phyloP scores from a whole-genome alignment of 2,329 filamentous ascomycete species.

The Drechslerella stenobrocha region DNA sequence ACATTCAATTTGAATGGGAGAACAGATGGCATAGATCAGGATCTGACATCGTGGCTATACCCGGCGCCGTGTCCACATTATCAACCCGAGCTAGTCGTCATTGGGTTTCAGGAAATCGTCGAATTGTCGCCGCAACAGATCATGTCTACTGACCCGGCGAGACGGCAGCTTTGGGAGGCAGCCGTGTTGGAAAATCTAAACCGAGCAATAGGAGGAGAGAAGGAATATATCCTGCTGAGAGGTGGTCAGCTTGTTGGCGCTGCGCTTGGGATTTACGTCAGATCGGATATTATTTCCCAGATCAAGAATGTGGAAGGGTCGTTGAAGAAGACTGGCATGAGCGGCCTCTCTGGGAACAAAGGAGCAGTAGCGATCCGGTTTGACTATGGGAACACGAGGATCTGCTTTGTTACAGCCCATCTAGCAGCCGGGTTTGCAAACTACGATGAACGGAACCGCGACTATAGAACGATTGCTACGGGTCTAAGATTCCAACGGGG shows the following conservation, averaged over 20 bases:
- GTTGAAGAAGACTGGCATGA: constrained; percentile 93
- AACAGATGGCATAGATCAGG: constrained; percentile 73
- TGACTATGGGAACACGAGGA: constrained; percentile 86
- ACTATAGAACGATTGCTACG: constrained; percentile 85
- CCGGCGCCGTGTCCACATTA: constrained; percentile 65
- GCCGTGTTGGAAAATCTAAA: constrained; percentile 80
- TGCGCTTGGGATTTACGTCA: constrained; percentile 88
- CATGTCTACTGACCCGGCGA: constrained; percentile 92
- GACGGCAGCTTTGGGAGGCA: constrained; percentile 82
- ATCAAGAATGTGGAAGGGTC: constrained; percentile 98
- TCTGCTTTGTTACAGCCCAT: constrained; percentile 96
- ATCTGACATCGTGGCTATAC: constrained; percentile 84
- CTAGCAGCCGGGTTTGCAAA: constrained; percentile 94
- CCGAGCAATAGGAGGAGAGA: constrained; percentile 63
- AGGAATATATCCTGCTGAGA: constrained; percentile 84
- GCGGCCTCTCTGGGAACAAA: constrained; percentile 97
- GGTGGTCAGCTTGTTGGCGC: constrained; percentile 94
- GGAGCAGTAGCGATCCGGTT: constrained; percentile 94
- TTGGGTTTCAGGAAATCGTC: constrained; percentile 98
- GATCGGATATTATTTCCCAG: constrained; percentile 71
- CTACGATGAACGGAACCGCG: constrained; percentile 91
- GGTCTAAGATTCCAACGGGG: constrained; percentile 90
- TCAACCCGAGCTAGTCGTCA: constrained; percentile 81
- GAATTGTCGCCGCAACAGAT: constrained; percentile 96
- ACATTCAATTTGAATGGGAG: constrained; percentile 96